phyloP scores from a whole-genome alignment of 805 yeast species.

The Metschnikowia santaceciliae region DNA sequence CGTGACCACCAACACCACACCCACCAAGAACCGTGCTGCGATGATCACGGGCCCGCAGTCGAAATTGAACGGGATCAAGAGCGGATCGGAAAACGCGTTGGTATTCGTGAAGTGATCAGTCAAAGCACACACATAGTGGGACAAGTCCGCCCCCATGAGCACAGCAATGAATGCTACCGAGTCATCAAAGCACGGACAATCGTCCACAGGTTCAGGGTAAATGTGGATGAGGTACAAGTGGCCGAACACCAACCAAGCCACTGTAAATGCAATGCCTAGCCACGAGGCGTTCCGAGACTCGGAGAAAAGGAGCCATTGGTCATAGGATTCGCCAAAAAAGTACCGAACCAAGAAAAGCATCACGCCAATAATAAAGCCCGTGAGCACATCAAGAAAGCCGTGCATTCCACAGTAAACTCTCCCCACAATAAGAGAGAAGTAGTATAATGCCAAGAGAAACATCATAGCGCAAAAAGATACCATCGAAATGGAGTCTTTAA shows the following conservation, averaged over 20 bases:
- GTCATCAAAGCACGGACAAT: conserved; percentile 95
- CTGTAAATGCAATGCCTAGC: conserved; percentile 25
- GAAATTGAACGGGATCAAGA: conserved; percentile 30
- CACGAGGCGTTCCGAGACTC: conserved; percentile 19
- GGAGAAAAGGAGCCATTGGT: conserved; percentile 36
- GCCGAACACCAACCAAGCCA: conserved; percentile 35
- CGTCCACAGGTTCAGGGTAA: conserved; percentile 84
- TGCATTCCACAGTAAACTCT: conserved; percentile 97
- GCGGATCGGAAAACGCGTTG: conserved; percentile 23
- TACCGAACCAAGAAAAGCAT: conserved; percentile 47
- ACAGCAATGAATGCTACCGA: conserved; percentile 92
- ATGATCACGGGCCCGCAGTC: conserved; percentile 16
- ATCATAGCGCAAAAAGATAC: conserved; percentile 12
- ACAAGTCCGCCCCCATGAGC: conserved; percentile 67
- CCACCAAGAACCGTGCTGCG: conserved; percentile 51
- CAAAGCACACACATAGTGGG: conserved; percentile 47
- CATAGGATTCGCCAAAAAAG: conserved; percentile 41
- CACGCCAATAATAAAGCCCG: conserved; percentile 66
- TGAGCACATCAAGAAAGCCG: conserved; percentile 71
- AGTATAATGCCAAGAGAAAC: conserved; percentile 43
- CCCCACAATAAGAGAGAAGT: conserved; percentile 66
- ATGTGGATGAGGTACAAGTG: conserved; percentile 52
- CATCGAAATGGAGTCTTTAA: conserved; percentile 13
- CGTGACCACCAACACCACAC: conserved; percentile 54
- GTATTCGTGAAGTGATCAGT: conserved; percentile 25